Percentiles rank a stretch among this genome's conserved stretches.
Evolutionary conservation across 176 grass and related monocot genomes (phyloP).

Genomic region (Poa pratensis): DNA sequence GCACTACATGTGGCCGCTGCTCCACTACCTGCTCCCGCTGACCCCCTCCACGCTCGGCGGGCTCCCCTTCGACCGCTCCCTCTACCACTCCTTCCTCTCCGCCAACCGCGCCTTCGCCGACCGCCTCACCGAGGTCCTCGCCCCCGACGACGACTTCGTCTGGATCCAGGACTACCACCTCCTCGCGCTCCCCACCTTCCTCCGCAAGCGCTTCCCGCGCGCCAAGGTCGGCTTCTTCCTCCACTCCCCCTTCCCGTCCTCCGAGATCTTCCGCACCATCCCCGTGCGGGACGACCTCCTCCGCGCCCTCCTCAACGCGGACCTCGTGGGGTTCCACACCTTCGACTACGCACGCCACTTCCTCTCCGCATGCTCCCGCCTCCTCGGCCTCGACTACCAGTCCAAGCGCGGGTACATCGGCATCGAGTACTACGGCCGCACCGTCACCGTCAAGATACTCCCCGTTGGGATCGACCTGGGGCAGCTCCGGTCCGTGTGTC

Average conservation of each 20-base stretch:
- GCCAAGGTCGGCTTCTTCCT: conserved; percentile 89
- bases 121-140: conserved; percentile 81
- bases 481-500: conserved; percentile 78
- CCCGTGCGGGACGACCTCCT: conserved; percentile 88
- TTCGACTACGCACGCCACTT: conserved; percentile 98
- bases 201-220: conserved; percentile 82
- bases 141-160: conserved; percentile 84
- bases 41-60: conserved; percentile 69
- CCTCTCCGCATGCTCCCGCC: conserved; percentile 78
- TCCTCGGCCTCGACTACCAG: conserved; percentile 81
- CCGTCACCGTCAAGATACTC: conserved; percentile 91
- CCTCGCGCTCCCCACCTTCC: conserved; percentile 86
- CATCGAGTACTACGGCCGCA: conserved; percentile 95
- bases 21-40: conserved; percentile 91
- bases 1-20: conserved; percentile 98
- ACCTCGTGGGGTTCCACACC: conserved; percentile 97
- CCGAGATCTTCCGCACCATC: conserved; percentile 93
- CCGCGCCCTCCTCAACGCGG: conserved; percentile 87
- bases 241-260: conserved; percentile 93
- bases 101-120: conserved; percentile 91
- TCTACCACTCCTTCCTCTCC: conserved; percentile 93
- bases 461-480: conserved; percentile 90
- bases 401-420: conserved; percentile 95
- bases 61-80: conserved; percentile 77
- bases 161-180: conserved; percentile 99